A percentile compares a stretch with the other conserved stretches of the same genome.
phyloP scores from a whole-genome alignment of 1,284 basidiomycete species.

The Salmacisia buchloeana region DNA sequence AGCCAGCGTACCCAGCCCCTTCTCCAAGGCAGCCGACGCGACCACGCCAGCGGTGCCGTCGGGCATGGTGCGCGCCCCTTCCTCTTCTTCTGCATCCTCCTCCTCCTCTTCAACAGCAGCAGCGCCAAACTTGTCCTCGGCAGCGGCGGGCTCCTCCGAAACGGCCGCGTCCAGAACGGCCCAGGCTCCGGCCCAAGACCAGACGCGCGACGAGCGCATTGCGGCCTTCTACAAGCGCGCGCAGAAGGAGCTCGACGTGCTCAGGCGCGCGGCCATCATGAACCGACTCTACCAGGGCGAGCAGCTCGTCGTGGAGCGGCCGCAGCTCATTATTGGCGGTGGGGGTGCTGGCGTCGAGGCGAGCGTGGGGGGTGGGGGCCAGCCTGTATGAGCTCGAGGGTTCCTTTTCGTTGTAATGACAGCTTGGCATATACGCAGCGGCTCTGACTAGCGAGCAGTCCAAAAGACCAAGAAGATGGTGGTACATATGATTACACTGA shows the following conservation, averaged over 20 bases:
- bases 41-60: slow-evolving; percentile 34
- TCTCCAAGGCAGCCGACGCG: slow-evolving; percentile 32
- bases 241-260: slow-evolving; percentile 17
- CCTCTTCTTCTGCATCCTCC: neutral
- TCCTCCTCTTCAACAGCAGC: slow-evolving; percentile 18
- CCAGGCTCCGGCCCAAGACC: neutral
- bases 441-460: too few relatives aligned
- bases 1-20: slow-evolving; percentile 16
- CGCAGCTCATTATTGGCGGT: slow-evolving; percentile 36
- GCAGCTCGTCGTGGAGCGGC: slow-evolving; percentile 46
- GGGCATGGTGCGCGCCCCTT: slow-evolving; percentile 23
- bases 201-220: slow-evolving; percentile 10
- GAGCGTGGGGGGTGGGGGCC: slow-evolving; percentile 25
- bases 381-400: slow-evolving; percentile 20
- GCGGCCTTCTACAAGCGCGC: slow-evolving; percentile 18
- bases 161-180: neutral
- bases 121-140: slow-evolving; percentile 14
- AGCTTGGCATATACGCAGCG: too few relatives aligned
- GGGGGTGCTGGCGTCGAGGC: slow-evolving; percentile 33
- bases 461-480: too few relatives aligned
- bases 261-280: slow-evolving; percentile 45
- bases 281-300: slow-evolving; percentile 48
- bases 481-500: too few relatives aligned
- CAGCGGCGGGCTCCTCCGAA: too few relatives aligned
- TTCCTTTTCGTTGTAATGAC: neutral